phyloP scores from a whole-genome alignment of 23 red algal genomes.

The Gracilariopsis chorda region DNA sequence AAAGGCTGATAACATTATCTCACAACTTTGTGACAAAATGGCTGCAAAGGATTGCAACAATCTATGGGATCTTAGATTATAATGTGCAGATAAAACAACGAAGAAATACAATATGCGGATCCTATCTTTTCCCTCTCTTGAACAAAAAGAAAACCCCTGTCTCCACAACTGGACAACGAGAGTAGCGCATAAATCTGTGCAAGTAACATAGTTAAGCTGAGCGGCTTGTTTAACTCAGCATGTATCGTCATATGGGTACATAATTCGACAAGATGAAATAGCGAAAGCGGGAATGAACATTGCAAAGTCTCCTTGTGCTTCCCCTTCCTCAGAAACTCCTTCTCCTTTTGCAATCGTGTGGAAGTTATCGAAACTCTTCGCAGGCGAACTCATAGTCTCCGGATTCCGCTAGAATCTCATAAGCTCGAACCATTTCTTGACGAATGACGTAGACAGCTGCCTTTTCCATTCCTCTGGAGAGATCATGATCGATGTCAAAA shows the following conservation, averaged over 20 bases:
- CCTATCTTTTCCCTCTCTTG: too few relatives aligned
- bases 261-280: background rate
- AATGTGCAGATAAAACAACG: too few relatives aligned
- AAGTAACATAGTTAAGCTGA: constrained; percentile 35
- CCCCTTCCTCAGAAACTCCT: constrained; percentile 2
- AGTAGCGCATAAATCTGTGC: background rate
- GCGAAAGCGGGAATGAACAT: background rate
- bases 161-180: background rate
- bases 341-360: background rate
- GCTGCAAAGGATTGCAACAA: background rate
- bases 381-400: constrained; percentile 60
- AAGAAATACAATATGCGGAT: too few relatives aligned
- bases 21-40: background rate
- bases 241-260: constrained; percentile 16
- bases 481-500: constrained; percentile 96
- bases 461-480: constrained; percentile 80
- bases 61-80: constrained; percentile 3
- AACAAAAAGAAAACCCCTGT: background rate
- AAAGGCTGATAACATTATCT: background rate
- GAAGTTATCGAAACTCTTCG: constrained; percentile 30
- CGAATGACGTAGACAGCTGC: constrained; percentile 69
- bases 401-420: constrained; percentile 71
- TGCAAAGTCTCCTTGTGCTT: too few relatives aligned
- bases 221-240: background rate
- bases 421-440: constrained; percentile 91